Evolutionary conservation across 2,329 filamentous ascomycete genomes (phyloP), one percentile per base, ranked within the genome.

Genomic region (Fusarium gaditjirri): DNA sequence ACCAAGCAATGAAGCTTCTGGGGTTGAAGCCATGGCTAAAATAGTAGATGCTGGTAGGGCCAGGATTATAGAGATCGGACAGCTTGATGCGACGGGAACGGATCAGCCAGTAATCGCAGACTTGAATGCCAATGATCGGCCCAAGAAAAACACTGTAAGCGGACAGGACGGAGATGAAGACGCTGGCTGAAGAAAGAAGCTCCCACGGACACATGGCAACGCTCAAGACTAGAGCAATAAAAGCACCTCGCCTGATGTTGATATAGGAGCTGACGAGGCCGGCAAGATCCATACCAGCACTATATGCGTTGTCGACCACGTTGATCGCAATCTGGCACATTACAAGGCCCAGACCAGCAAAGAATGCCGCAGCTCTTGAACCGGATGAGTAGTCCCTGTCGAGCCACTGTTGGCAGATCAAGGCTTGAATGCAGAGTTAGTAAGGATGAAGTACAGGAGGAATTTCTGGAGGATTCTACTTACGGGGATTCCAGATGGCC

Each of bases 391-490:
- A 52, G 19, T 52, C 49, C n/a, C 49, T 36, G 3, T 52, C 49
- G 2, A 52, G 49, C 49, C 49, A 52, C 13, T 52, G 33, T 17
- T 52, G 49, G 33, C 49, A 52, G 5, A 52, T 52, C 0, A 52
- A 1, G 5, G 49, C 49, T 52, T 27, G 1, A 38, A 31, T 23
- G 23, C 14, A 13, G 0, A 0, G 31, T 52, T 16, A 52, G 49
- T 17, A 5, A 12, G 6, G 31, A 6, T 6, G 6, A 3, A 7
- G 2, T 31, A 12, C n/a, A 4, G 0, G 8, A 11, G 9, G 2
- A 9, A 6, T 1, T 1, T 17, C 6, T 16, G 8, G 19, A 12
- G 13, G 5, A 0, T 6, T 6, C 5, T 0, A 36, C 49, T n/a
- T 27, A 52, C 49, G 49, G 0, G 49, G 49, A 27, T 52, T 52